phyloP scores from a whole-genome alignment of 768 basidiomycete species.

The Suillus decipiens region DNA sequence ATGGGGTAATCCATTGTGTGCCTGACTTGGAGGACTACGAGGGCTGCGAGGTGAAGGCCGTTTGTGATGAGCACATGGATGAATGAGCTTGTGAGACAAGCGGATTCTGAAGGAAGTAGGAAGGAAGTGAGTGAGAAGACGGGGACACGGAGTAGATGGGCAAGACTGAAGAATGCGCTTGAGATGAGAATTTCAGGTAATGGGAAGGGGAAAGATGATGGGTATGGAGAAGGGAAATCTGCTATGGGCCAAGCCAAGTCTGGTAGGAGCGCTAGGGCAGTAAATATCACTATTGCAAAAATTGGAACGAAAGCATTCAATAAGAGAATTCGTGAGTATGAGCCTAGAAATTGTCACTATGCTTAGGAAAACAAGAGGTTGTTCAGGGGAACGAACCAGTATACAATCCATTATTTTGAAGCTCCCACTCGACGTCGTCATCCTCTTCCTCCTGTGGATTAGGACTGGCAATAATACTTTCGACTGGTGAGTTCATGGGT shows the following conservation, averaged over 20 bases:
- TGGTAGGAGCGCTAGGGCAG: slow-evolving; percentile 53
- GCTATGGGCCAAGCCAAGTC: slow-evolving; percentile 46
- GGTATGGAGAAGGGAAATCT: slow-evolving; percentile 40
- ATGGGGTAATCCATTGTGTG: slow-evolving; percentile 41
- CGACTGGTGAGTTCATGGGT: slow-evolving; percentile 32
- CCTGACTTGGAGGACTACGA: slow-evolving; percentile 55
- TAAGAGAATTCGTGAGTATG: slow-evolving; percentile 55
- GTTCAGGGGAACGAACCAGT: slow-evolving; percentile 37
- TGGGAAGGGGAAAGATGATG: slow-evolving; percentile 57
- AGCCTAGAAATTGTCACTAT: slow-evolving; percentile 44
- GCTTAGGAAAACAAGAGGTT: too few relatives aligned
- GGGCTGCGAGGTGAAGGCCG: slow-evolving; percentile 52
- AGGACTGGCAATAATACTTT: slow-evolving; percentile 36
- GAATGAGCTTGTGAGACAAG: slow-evolving; percentile 40
- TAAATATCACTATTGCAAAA: slow-evolving; percentile 49
- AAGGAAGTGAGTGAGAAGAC: slow-evolving; percentile 36
- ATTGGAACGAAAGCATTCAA: slow-evolving; percentile 64
- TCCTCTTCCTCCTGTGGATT: slow-evolving; percentile 43
- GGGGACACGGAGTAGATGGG: slow-evolving; percentile 35
- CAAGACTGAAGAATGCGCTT: slow-evolving; percentile 49
- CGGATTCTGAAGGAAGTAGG: slow-evolving; percentile 27
- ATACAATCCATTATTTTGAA: slow-evolving; percentile 53
- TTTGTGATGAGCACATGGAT: slow-evolving; percentile 54
- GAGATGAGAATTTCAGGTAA: slow-evolving; percentile 66
- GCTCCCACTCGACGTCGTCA: slow-evolving; percentile 46